A percentile compares a stretch with the other conserved stretches of the same genome.
Conservation (phyloP, 169 alveolate genomes). For the Babesia sp. region DNA sequence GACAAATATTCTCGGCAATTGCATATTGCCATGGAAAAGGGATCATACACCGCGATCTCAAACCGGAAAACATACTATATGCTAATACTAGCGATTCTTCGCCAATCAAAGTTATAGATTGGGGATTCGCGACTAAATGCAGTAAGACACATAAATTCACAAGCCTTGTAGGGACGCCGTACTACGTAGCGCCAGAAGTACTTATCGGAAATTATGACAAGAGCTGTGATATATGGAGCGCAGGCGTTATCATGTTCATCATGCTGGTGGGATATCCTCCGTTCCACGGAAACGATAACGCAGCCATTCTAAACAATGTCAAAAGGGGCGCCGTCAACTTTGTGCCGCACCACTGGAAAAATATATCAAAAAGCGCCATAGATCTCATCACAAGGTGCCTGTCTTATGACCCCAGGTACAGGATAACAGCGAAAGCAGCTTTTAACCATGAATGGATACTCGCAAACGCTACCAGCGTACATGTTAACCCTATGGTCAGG, state of each 20-base stretch:
- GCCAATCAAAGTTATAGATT: slow-evolving; percentile 89
- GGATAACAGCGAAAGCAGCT: slow-evolving; percentile 90
- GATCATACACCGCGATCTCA: slow-evolving; percentile 93
- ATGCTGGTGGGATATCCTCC: slow-evolving; percentile 78
- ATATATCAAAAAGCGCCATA: slow-evolving; percentile 85
- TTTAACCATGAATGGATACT: slow-evolving; percentile 89
- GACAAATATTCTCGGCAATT: slow-evolving; percentile 90
- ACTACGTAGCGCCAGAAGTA: slow-evolving; percentile 96
- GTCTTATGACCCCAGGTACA: slow-evolving; percentile 82
- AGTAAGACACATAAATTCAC: slow-evolving; percentile 82
- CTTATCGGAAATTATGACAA: slow-evolving; percentile 89
- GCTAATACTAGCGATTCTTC: slow-evolving; percentile 83
- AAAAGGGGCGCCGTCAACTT: slow-evolving; percentile 82
- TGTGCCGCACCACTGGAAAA: slow-evolving; percentile 88
- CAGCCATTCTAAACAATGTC: slow-evolving; percentile 81
- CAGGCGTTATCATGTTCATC: slow-evolving; percentile 88
- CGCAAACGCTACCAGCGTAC: slow-evolving; percentile 44
- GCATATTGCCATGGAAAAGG: slow-evolving; percentile 90
- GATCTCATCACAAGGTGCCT: slow-evolving; percentile 83
- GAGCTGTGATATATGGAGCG: slow-evolving; percentile 93
- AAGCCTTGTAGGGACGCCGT: slow-evolving; percentile 91
- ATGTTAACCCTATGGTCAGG: slow-evolving; percentile 45
- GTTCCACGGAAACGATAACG: slow-evolving; percentile 88
- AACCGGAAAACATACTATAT: slow-evolving; percentile 95
- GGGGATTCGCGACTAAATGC: slow-evolving; percentile 91